phyloP scores from a whole-genome alignment of 1,139 yeast species.

The Debaryomyces fabryi region DNA sequence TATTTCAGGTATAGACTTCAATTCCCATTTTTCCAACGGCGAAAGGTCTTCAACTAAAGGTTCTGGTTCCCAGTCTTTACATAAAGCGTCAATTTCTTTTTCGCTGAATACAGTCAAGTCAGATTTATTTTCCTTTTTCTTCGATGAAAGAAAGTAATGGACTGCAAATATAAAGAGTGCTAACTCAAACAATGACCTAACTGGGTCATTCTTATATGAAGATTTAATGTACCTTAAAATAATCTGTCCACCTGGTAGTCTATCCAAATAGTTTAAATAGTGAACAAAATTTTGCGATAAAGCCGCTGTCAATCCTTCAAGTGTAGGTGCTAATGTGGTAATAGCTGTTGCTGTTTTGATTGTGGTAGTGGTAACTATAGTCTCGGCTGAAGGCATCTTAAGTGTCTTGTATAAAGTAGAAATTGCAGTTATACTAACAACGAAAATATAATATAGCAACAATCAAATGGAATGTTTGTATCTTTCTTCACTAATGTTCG shows the following conservation, averaged over 20 bases:
- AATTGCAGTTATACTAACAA: neutral
- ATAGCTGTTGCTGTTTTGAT: slow-evolving; percentile 32
- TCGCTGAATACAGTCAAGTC: slow-evolving; percentile 66
- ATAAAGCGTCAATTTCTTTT: slow-evolving; percentile 78
- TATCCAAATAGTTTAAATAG: slow-evolving; percentile 40
- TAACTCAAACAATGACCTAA: slow-evolving; percentile 82
- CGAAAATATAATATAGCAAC: neutral
- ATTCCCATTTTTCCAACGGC: slow-evolving; percentile 60
- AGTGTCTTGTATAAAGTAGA: neutral
- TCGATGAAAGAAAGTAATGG: slow-evolving; percentile 79
- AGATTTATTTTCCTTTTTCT: slow-evolving; percentile 76
- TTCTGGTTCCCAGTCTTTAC: slow-evolving; percentile 91
- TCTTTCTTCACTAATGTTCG: neutral
- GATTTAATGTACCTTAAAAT: slow-evolving; percentile 76
- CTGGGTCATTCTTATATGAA: slow-evolving; percentile 94
- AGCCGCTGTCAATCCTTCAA: slow-evolving; percentile 40
- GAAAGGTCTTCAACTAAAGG: slow-evolving; percentile 65
- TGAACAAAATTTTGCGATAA: slow-evolving; percentile 39
- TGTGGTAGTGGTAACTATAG: slow-evolving; percentile 19
- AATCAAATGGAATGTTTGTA: neutral
- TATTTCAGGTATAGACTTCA: slow-evolving; percentile 64
- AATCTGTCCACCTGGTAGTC: slow-evolving; percentile 80
- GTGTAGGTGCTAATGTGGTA: slow-evolving; percentile 40
- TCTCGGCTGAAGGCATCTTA: slow-evolving; percentile 16
- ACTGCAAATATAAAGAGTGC: slow-evolving; percentile 81